A percentile compares a stretch with the other conserved stretches of the same genome.
Conservation (phyloP, 202 grass and related monocot species). For the Carex sylvatica region DNA sequence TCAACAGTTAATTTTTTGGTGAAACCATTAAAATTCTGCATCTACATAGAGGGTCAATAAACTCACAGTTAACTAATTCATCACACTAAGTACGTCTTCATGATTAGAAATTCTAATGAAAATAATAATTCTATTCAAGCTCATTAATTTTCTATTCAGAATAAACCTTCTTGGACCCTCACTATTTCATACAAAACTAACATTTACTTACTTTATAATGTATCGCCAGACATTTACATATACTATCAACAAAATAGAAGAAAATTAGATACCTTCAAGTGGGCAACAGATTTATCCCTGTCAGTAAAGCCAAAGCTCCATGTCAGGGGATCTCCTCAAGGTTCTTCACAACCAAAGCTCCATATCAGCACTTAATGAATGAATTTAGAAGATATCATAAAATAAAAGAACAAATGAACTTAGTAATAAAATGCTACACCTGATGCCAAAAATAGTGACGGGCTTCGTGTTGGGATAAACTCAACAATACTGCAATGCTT, state of each 20-base stretch:
- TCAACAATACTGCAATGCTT: too few species aligned
- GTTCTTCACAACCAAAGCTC: conserved; percentile 35
- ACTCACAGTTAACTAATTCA: neutral
- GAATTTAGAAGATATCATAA: neutral
- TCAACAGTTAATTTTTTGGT: too few species aligned
- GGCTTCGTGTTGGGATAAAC: too few species aligned
- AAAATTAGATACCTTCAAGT: conserved; percentile 52
- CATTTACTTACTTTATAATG: neutral
- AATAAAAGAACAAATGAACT: neutral
- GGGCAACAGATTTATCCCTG: conserved; percentile 78
- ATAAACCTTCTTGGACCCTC: conserved; percentile 71
- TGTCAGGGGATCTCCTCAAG: conserved; percentile 86
- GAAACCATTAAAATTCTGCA: neutral
- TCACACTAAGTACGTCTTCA: neutral
- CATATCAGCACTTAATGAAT: neutral
- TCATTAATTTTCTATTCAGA: neutral
- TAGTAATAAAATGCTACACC: conserved; percentile 28
- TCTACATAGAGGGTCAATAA: neutral
- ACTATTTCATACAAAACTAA: conserved; percentile 33
- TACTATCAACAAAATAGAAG: neutral
- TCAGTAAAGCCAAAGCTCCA: conserved; percentile 86
- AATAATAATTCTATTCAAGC: neutral
- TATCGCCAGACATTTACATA: neutral
- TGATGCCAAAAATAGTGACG: conserved; percentile 56
- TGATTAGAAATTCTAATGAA: neutral